Base-by-base conservation (phyloP, 2,329 filamentous ascomycete species). In the Ophiobolus disseminans region DNA sequence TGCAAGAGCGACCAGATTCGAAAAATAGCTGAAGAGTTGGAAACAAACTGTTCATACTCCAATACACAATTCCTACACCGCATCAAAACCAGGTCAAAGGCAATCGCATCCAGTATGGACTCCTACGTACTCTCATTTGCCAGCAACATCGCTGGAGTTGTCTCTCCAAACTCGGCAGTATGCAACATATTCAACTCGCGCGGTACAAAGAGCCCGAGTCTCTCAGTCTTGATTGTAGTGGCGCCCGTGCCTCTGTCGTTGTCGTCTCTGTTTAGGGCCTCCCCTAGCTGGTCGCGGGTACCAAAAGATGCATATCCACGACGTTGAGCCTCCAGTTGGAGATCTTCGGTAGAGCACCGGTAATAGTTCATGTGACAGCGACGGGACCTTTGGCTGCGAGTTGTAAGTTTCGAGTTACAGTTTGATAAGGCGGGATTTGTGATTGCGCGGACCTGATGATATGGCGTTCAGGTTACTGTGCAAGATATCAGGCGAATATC, bases 1-100 rank as follows among this genome's bases (percentile, higher is more conserved):
- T 63, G 45, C 59, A 66, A 0, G 65, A 66, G 7, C 51, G 53
- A 3, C 65, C 63, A 13, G 66, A 70, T 30, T 59, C 60, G 40
- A 68, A 68, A 47, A 66, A 69, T 14, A 69, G 47, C 42, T 69
- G 66, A 0, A 70, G 34, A n/a, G 55, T 55, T 1, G 65, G 57
- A 40, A 66, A 66, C 56, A 69, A 66, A 0, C 60, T 66, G 26
- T 66, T 65, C 50, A 68, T 38, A 5, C 48, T 58, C 65, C 63
- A 70, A 35, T 62, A 53, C 5, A 60, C 28, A 26, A 68, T 66
- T 17, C 46, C 65, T 69, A 31, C 4, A 6, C 9, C 9, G 21
- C 9, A 40, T 55, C 17, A 54, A 14, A 3, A 40, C 43, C 14
- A 25, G 11, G 21, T 1, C n/a, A n/a, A n/a, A n/a, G 13, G 6